Conservation (phyloP, 768 basidiomycete genomes). For the Podaxis mareebaensis region DNA sequence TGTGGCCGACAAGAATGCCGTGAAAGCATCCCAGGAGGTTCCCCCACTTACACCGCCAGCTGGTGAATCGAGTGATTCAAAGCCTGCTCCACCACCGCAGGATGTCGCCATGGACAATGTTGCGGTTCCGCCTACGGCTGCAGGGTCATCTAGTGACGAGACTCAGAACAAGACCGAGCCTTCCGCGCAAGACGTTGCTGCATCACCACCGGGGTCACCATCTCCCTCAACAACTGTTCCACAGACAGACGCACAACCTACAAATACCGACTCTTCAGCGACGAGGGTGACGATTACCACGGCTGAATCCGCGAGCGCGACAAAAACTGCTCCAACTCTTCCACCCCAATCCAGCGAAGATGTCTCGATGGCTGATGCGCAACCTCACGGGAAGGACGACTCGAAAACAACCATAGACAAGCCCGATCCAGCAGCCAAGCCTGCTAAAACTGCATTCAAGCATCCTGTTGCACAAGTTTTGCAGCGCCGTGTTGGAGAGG, state of each 20-base stretch:
- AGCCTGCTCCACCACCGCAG: background rate
- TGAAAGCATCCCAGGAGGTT: constrained; percentile 10
- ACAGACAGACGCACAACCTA: background rate
- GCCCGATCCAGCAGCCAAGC: constrained; percentile 13
- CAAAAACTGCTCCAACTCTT: background rate
- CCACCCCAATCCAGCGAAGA: constrained; percentile 11
- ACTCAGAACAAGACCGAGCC: background rate
- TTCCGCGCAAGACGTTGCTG: background rate
- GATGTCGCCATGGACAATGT: background rate
- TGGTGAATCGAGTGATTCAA: constrained; percentile 6
- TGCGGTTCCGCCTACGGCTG: background rate
- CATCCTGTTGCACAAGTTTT: constrained; percentile 35
- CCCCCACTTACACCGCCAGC: constrained; percentile 5
- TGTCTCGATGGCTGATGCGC: constrained; percentile 8
- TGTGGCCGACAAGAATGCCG: constrained; percentile 15
- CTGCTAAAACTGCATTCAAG: constrained; percentile 20
- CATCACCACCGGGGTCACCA: background rate
- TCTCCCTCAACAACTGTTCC: background rate
- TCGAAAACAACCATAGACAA: constrained; percentile 5
- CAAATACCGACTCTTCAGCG: constrained; percentile 11
- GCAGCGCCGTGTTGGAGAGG: constrained; percentile 34
- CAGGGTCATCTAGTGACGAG: background rate
- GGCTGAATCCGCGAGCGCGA: background rate
- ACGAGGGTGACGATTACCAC: background rate
- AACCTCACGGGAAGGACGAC: constrained; percentile 12